Evolutionary conservation across 768 basidiomycete genomes (phyloP).

Genomic region (Clitopilus hobsonii): DNA sequence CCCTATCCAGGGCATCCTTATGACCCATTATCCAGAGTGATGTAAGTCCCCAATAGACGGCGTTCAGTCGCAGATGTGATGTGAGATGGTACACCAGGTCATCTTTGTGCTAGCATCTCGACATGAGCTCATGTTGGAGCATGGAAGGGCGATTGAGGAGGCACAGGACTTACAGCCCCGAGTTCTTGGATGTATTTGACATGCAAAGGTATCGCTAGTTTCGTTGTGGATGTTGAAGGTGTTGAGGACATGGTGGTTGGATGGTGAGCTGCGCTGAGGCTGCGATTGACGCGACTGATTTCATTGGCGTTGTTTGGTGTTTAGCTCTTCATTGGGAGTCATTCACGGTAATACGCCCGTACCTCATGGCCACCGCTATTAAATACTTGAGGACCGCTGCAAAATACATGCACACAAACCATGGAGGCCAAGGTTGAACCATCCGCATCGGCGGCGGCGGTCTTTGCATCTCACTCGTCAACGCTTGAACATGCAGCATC

Average conservation of each 20-base stretch:
- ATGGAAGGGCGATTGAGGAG: too few species aligned
- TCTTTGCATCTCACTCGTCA: too few species aligned
- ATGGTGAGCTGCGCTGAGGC: not conserved
- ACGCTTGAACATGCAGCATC: too few species aligned
- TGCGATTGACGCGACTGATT: not conserved
- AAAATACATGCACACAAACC: too few species aligned
- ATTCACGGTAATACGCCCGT: too few species aligned
- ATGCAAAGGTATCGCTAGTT: not conserved
- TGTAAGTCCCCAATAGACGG: constrained; percentile 94
- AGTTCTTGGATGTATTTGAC: not conserved
- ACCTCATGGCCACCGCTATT: too few species aligned
- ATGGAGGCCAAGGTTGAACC: too few species aligned
- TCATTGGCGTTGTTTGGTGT: not conserved
- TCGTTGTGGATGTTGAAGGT: not conserved
- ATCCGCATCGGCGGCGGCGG: too few species aligned
- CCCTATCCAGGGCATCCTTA: constrained; percentile 71
- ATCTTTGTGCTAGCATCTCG: constrained; percentile 56
- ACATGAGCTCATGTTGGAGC: not conserved
- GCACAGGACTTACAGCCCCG: not conserved
- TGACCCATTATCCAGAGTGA: constrained; percentile 80
- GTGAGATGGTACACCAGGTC: constrained; percentile 89
- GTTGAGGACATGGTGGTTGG: not conserved
- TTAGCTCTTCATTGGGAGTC: too few species aligned
- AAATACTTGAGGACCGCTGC: too few species aligned
- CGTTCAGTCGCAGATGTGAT: constrained; percentile 91